These are phyloP conservation scores for Aspergillus incahuasiensis DNA, from an alignment of 495 filamentous ascomycete genomes.

Conservation along the genomic window DNA sequence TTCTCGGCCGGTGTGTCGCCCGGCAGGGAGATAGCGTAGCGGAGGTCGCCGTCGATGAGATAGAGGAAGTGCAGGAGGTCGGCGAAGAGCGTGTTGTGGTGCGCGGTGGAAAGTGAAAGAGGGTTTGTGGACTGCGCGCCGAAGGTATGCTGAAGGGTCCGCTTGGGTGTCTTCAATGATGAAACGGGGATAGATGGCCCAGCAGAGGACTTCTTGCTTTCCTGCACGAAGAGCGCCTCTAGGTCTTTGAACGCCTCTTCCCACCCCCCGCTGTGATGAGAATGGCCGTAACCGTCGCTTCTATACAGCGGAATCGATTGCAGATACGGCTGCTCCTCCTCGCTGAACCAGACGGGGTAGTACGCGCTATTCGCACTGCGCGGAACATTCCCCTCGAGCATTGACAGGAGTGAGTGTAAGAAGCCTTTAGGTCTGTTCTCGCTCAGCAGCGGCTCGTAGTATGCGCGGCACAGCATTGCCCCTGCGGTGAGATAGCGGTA, in stretches of 20 bases:
- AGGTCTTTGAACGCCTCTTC: not conserved
- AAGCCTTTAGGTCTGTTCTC: not conserved
- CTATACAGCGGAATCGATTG: not conserved
- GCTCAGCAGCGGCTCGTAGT: not conserved
- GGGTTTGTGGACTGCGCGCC: not conserved
- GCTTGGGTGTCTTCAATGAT: too few species aligned
- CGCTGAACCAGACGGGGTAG: slow-evolving; percentile 1
- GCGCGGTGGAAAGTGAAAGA: not conserved
- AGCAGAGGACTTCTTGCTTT: slow-evolving; percentile 7
- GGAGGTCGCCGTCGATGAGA: not conserved
- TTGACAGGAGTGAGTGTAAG: not conserved
- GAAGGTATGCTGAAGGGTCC: too few species aligned
- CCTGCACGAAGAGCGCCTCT: not conserved
- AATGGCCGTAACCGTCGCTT: not conserved
- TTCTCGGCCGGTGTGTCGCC: not conserved
- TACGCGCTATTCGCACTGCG: not conserved
- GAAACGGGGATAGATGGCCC: not conserved
- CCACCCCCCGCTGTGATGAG: not conserved
- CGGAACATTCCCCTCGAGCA: not conserved
- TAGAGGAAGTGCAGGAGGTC: slow-evolving; percentile 6
- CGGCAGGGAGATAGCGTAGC: not conserved
- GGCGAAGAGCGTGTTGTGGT: not conserved
- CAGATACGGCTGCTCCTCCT: not conserved
- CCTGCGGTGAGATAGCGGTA: slow-evolving; percentile 9
- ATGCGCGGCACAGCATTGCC: not conserved